Evolutionary conservation across 2,329 filamentous ascomycete genomes (phyloP).

Genomic region (Beauveria australis): DNA sequence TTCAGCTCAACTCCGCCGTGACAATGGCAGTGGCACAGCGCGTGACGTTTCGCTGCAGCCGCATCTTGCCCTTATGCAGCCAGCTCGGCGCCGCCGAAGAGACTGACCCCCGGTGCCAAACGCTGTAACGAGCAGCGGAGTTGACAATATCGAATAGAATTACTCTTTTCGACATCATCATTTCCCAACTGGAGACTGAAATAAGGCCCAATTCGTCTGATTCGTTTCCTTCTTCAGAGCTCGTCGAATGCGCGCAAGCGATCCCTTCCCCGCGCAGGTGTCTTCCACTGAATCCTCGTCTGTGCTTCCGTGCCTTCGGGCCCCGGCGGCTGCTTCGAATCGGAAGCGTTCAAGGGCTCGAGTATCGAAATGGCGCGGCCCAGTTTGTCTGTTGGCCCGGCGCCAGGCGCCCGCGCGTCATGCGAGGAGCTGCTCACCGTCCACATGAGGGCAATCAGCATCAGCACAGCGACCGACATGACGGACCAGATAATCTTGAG

Average conservation of each 20-base stretch:
- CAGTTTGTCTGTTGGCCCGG: background rate
- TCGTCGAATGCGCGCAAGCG: constrained; percentile 38
- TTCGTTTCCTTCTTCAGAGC: constrained; percentile 24
- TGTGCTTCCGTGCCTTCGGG: constrained; percentile 14
- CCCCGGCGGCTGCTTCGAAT: constrained; percentile 12
- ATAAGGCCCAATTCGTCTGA: background rate
- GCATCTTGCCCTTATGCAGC: background rate
- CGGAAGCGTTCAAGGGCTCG: constrained; percentile 11
- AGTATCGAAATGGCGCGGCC: constrained; percentile 10
- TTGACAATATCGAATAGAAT: background rate
- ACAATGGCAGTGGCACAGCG: background rate
- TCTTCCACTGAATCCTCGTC: constrained; percentile 20
- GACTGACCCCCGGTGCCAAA: background rate
- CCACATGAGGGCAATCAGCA: constrained; percentile 37
- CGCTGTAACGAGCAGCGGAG: background rate
- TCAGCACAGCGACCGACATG: constrained; percentile 39
- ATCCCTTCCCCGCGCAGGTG: constrained; percentile 24
- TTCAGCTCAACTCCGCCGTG: background rate
- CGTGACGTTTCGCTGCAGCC: background rate
- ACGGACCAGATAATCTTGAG: constrained; percentile 57
- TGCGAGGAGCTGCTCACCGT: constrained; percentile 15
- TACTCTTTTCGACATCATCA: background rate
- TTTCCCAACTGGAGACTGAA: background rate
- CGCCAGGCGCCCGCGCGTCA: background rate
- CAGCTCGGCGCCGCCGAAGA: background rate